A percentile compares a stretch with the other conserved stretches of the same genome.
These are phyloP conservation scores for Fonsecaea pedrosoi DNA, from an alignment of 2,329 filamentous ascomycete species.

Conservation along the genomic window DNA sequence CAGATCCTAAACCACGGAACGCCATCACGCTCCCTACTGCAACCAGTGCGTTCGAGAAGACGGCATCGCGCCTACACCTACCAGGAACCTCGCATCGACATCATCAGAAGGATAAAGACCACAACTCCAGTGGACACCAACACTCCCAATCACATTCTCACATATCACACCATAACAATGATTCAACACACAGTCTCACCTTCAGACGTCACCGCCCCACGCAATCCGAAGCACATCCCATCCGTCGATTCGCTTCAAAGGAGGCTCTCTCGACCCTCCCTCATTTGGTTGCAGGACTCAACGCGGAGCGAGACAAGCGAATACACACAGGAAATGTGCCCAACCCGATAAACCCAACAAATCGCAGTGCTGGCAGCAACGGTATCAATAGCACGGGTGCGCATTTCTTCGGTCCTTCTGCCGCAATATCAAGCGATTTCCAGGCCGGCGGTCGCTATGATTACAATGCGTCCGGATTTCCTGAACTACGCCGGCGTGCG, in stretches of 20 bases:
- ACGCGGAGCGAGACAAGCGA: slow-evolving; percentile 31
- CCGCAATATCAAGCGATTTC: slow-evolving; percentile 21
- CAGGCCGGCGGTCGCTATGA: slow-evolving; percentile 29
- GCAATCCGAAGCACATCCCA: slow-evolving; percentile 29
- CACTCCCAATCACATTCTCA: slow-evolving; percentile 25
- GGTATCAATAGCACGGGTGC: slow-evolving; percentile 8
- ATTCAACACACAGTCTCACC: slow-evolving; percentile 13
- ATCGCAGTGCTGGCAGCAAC: background rate
- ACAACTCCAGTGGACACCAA: slow-evolving; percentile 10
- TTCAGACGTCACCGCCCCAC: slow-evolving; percentile 29
- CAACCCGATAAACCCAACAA: slow-evolving; percentile 5
- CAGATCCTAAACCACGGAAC: slow-evolving; percentile 27
- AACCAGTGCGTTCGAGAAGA: slow-evolving; percentile 27
- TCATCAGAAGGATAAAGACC: slow-evolving; percentile 19
- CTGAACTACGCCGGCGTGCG: slow-evolving; percentile 24
- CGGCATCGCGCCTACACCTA: slow-evolving; percentile 30
- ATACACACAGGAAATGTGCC: slow-evolving; percentile 4
- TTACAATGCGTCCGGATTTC: slow-evolving; percentile 5
- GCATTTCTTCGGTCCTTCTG: slow-evolving; percentile 26
- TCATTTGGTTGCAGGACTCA: slow-evolving; percentile 33
- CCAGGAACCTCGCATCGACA: slow-evolving; percentile 32
- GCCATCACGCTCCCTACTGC: slow-evolving; percentile 19
- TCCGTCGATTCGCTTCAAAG: slow-evolving; percentile 22
- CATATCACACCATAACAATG: slow-evolving; percentile 15
- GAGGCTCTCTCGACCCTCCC: slow-evolving; percentile 26